Evolutionary conservation across 1,284 basidiomycete species (phyloP).

Genomic region (Kalmanozyma brasiliensis): DNA sequence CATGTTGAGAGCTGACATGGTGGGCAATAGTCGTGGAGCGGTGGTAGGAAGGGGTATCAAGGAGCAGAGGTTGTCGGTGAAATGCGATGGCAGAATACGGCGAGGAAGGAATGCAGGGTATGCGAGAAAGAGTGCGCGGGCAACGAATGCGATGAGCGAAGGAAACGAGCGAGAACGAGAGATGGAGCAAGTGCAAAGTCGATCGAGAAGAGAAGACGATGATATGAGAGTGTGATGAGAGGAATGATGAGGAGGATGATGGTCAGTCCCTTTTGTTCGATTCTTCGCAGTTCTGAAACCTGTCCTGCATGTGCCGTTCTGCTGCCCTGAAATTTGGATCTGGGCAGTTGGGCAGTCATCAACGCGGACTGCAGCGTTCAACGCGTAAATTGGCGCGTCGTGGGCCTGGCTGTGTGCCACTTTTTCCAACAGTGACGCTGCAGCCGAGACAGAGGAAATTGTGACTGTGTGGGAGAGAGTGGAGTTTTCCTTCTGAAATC

Average conservation of each 20-base stretch:
- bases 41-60: neutral
- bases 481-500: constrained; percentile 6
- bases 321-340: too few species aligned
- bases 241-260: constrained; percentile 4
- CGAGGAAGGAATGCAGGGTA: constrained; percentile 5
- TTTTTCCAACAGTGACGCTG: constrained; percentile 8
- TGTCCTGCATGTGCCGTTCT: constrained; percentile 1
- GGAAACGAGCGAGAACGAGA: too few species aligned
- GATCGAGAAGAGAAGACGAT: neutral
- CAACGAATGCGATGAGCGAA: neutral
- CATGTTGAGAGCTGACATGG: constrained; percentile 32
- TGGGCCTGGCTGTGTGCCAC: constrained; percentile 9
- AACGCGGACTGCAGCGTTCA: constrained; percentile 6
- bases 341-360: neutral
- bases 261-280: constrained; percentile 19
- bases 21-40: neutral
- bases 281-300: neutral
- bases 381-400: constrained; percentile 55
- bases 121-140: neutral
- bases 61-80: constrained; percentile 2
- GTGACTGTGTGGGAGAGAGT: constrained; percentile 22
- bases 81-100: neutral
- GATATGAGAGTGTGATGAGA: constrained; percentile 1
- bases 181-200: neutral
- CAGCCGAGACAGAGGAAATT: constrained; percentile 4